Percentiles rank a stretch among this genome's conserved stretches.
Conservation (phyloP, 2,329 filamentous ascomycete genomes). For the Neurospora crassa region DNA sequence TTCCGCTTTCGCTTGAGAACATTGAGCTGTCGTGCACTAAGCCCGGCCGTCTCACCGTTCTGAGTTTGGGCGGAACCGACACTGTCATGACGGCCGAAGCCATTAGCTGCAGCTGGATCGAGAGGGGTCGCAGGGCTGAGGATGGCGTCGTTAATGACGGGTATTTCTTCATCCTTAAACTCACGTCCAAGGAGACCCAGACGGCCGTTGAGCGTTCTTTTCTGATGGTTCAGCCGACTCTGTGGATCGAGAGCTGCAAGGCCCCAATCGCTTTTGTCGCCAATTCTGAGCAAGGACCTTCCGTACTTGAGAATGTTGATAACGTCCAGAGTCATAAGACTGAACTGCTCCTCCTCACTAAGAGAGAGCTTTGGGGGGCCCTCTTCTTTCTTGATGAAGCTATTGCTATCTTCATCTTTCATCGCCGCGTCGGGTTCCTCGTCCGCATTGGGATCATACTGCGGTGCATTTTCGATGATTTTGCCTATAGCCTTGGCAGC, state of each 20-base stretch:
- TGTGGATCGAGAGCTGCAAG: slow-evolving; percentile 74
- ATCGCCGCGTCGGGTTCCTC: slow-evolving; percentile 42
- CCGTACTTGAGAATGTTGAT: slow-evolving; percentile 72
- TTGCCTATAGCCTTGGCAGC: slow-evolving; percentile 90
- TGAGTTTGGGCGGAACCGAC: slow-evolving; percentile 23
- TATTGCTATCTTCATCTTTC: slow-evolving; percentile 34
- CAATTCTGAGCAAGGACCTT: slow-evolving; percentile 74
- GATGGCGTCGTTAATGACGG: slow-evolving; percentile 50
- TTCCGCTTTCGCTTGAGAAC: slow-evolving; percentile 92
- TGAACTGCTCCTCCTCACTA: slow-evolving; percentile 52
- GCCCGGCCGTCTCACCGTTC: slow-evolving; percentile 52
- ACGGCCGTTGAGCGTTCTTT: slow-evolving; percentile 74
- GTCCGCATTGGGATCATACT: slow-evolving; percentile 78
- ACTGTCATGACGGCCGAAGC: slow-evolving; percentile 23
- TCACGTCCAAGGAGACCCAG: slow-evolving; percentile 78
- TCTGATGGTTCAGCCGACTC: slow-evolving; percentile 74
- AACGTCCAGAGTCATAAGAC: slow-evolving; percentile 67
- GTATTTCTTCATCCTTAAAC: slow-evolving; percentile 73
- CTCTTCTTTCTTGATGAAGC: slow-evolving; percentile 52
- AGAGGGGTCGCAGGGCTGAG: slow-evolving; percentile 35
- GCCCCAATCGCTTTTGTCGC: slow-evolving; percentile 69
- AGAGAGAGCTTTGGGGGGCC: slow-evolving; percentile 8
- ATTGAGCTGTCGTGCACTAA: slow-evolving; percentile 91
- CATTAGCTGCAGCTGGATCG: slow-evolving; percentile 27
- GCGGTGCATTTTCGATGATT: slow-evolving; percentile 80